These are phyloP conservation scores for Tolypocladium ophioglossoides DNA, from an alignment of 2,329 filamentous ascomycete species.

Conservation along the genomic window DNA sequence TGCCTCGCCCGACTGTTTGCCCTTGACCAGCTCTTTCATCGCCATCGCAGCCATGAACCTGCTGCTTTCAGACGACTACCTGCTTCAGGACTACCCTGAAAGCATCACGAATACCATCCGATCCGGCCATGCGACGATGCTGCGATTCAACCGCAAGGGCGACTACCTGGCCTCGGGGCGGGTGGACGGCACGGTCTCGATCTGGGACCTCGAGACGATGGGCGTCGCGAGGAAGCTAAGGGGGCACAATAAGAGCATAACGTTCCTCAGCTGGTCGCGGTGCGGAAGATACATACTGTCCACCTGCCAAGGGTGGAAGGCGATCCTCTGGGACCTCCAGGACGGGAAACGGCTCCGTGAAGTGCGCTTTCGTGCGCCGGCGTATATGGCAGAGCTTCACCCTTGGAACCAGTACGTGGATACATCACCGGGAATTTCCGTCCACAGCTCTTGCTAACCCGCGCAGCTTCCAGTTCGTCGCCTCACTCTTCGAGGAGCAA, in stretches of 20 bases:
- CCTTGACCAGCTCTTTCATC: conserved; percentile 5
- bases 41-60: conserved; percentile 39
- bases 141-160: conserved; percentile 87
- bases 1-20: conserved; percentile 1
- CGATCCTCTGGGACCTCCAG: conserved; percentile 84
- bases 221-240: conserved; percentile 89
- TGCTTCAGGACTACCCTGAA: conserved; percentile 77
- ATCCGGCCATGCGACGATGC: conserved; percentile 52
- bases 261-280: conserved; percentile 89
- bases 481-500: conserved; percentile 87
- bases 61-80: conserved; percentile 50
- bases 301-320: conserved; percentile 93
- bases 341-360: conserved; percentile 62
- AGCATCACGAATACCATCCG: conserved; percentile 81
- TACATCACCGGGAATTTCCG: not conserved
- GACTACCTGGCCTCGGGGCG: conserved; percentile 92
- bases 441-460: conserved; percentile 9
- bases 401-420: conserved; percentile 67
- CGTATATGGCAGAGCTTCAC: conserved; percentile 93
- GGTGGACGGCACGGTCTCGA: conserved; percentile 86
- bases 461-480: conserved; percentile 71
- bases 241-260: conserved; percentile 88
- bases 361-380: conserved; percentile 82
- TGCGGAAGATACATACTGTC: conserved; percentile 87
- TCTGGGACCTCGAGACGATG: conserved; percentile 97